Conservation (phyloP, 805 yeast genomes). For the Ogataea nonfermentans region DNA sequence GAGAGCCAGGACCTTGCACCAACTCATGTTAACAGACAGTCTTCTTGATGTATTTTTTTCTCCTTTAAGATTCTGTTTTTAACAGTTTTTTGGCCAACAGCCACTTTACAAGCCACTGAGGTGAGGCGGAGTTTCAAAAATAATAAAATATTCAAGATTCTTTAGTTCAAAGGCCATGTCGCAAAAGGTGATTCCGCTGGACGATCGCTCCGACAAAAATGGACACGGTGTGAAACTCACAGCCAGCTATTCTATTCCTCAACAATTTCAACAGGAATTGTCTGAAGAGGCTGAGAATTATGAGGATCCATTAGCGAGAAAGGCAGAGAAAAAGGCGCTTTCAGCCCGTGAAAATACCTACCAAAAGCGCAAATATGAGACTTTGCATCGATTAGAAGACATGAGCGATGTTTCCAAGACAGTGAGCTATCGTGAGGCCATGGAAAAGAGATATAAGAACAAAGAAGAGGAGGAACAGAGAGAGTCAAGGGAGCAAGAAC, state of each 20-base stretch:
- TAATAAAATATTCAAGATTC: background rate
- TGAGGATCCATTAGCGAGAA: conserved; percentile 25
- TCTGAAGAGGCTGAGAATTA: conserved; percentile 23
- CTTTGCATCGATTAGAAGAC: conserved; percentile 13
- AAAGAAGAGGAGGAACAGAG: conserved; percentile 39
- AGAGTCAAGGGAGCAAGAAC: conserved; percentile 23
- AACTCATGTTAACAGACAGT: conserved; percentile 1
- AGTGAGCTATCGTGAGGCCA: conserved; percentile 40
- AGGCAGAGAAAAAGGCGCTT: conserved; percentile 28
- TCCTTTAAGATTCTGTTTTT: conserved; percentile 10
- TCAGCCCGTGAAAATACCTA: conserved; percentile 45
- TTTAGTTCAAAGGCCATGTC: conserved; percentile 3
- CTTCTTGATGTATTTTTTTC: conserved; percentile 1
- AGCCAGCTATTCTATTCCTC: conserved; percentile 24
- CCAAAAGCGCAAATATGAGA: conserved; percentile 38
- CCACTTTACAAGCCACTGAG: conserved; percentile 12
- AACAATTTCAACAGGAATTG: conserved; percentile 22
- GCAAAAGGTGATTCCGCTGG: conserved; percentile 6
- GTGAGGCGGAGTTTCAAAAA: conserved; percentile 2
- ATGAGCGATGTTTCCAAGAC: conserved; percentile 12
- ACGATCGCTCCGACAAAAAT: conserved; percentile 1
- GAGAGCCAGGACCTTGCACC: conserved; percentile 6
- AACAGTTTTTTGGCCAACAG: background rate
- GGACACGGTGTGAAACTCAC: conserved; percentile 13
- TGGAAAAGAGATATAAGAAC: conserved; percentile 41